These are phyloP conservation scores for Paramecium bursaria DNA, from an alignment of 73 alveolate species.

Conservation along the genomic window DNA sequence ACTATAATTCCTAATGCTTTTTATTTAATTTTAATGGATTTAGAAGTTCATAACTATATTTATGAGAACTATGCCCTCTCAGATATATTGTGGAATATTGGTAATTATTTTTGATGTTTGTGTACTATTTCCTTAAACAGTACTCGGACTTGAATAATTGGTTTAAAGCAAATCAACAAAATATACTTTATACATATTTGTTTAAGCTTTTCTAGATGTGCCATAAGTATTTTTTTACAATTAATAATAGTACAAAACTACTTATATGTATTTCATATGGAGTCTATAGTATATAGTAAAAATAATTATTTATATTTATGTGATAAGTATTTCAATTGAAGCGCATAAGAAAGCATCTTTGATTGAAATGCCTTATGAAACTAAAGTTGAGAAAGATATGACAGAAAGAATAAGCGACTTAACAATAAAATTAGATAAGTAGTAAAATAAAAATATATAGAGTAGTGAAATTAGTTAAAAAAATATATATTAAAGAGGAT, in stretches of 20 bases:
- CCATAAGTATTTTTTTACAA: too few relatives aligned
- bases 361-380: conserved; percentile 28
- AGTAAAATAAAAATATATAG: conserved; percentile 1
- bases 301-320: too few relatives aligned
- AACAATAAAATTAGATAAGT: conserved; percentile 14
- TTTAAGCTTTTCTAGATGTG: conserved; percentile 8
- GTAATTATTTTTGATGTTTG: background rate
- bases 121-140: background rate
- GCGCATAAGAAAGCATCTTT: conserved; percentile 1
- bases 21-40: conserved; percentile 6
- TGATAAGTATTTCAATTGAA: conserved; percentile 11
- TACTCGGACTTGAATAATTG: background rate
- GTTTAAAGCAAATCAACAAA: background rate
- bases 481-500: background rate
- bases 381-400: conserved; percentile 13
- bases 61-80: conserved; percentile 20
- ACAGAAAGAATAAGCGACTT: background rate
- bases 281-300: too few relatives aligned
- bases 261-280: too few relatives aligned
- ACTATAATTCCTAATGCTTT: conserved; percentile 1
- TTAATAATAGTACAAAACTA: too few relatives aligned
- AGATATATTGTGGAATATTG: background rate
- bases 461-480: background rate
- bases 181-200: conserved; percentile 14
- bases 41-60: background rate